Percentiles rank a stretch among this genome's conserved stretches.
phyloP scores from a whole-genome alignment of 2,329 filamentous ascomycete genomes.

The Calonectria crousiana region DNA sequence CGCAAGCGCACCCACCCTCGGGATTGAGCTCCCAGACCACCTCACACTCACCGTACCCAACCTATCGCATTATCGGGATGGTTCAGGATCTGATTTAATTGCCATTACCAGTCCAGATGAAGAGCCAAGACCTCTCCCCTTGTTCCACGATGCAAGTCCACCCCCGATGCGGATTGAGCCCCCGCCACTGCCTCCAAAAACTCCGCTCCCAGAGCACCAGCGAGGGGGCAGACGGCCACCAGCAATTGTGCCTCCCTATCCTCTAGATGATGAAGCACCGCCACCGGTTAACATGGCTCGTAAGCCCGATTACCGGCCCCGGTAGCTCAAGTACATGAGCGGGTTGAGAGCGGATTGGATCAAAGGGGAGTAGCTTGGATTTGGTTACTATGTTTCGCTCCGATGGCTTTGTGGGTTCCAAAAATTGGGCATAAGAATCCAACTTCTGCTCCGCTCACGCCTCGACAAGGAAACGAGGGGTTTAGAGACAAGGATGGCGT shows the following conservation, averaged over 20 bases:
- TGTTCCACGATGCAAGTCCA: conserved; percentile 49
- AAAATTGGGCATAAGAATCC: neutral
- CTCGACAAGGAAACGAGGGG: neutral
- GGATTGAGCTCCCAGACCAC: conserved; percentile 62
- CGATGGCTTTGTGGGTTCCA: neutral
- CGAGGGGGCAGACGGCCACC: conserved; percentile 49
- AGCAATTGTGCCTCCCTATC: conserved; percentile 76
- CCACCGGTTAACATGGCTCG: conserved; percentile 87
- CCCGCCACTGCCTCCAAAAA: conserved; percentile 83
- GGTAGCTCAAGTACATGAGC: conserved; percentile 37
- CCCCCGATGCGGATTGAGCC: conserved; percentile 63
- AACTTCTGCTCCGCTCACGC: neutral
- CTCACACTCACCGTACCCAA: conserved; percentile 69
- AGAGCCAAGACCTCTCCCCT: conserved; percentile 56
- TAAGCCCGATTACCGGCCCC: conserved; percentile 80
- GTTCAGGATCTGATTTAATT: conserved; percentile 76
- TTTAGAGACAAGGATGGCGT: conserved; percentile 21
- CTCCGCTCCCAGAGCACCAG: conserved; percentile 71
- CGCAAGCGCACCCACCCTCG: conserved; percentile 46
- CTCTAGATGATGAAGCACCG: conserved; percentile 82
- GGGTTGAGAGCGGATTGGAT: neutral
- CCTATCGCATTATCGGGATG: conserved; percentile 68
- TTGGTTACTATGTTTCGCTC: conserved; percentile 1
- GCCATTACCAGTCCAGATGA: conserved; percentile 72
- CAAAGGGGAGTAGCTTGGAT: neutral